Conservation (phyloP, 805 yeast species). For the Candida fluviatilis region DNA sequence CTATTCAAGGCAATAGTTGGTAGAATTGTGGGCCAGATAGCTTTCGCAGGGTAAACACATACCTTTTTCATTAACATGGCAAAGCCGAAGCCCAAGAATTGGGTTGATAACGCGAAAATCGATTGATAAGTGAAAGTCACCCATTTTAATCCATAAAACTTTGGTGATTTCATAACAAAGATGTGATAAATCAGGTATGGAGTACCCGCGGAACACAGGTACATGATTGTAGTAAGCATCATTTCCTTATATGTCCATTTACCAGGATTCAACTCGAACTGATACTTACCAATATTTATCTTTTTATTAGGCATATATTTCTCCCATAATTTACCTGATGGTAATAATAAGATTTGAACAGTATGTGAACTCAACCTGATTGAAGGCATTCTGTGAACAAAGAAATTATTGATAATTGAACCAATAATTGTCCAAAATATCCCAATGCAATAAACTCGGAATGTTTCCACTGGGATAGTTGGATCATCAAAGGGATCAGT, state of each 20-base stretch:
- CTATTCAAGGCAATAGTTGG: constrained; percentile 41
- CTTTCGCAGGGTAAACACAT: constrained; percentile 39
- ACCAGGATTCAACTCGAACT: constrained; percentile 35
- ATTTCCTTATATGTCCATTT: constrained; percentile 43
- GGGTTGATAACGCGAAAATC: constrained; percentile 49
- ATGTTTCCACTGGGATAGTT: constrained; percentile 27
- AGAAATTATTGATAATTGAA: constrained; percentile 36
- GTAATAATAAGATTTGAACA: constrained; percentile 35
- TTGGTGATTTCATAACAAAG: constrained; percentile 40
- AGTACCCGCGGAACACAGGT: constrained; percentile 39
- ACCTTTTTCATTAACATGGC: constrained; percentile 62
- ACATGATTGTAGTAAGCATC: constrained; percentile 42
- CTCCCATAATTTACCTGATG: constrained; percentile 40
- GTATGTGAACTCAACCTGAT: constrained; percentile 33
- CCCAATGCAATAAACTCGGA: constrained; percentile 37
- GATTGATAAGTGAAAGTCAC: constrained; percentile 50
- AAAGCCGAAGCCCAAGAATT: constrained; percentile 62
- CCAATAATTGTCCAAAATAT: constrained; percentile 40
- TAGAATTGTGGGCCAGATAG: constrained; percentile 42
- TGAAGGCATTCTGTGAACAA: constrained; percentile 38
- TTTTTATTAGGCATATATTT: constrained; percentile 22
- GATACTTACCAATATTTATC: constrained; percentile 18
- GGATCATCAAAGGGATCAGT: constrained; percentile 38
- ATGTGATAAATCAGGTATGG: constrained; percentile 41
- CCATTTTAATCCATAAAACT: constrained; percentile 41